These are phyloP conservation scores for Trichophyton schoenleinii DNA, from an alignment of 2,329 filamentous ascomycete genomes.

Conservation along the genomic window DNA sequence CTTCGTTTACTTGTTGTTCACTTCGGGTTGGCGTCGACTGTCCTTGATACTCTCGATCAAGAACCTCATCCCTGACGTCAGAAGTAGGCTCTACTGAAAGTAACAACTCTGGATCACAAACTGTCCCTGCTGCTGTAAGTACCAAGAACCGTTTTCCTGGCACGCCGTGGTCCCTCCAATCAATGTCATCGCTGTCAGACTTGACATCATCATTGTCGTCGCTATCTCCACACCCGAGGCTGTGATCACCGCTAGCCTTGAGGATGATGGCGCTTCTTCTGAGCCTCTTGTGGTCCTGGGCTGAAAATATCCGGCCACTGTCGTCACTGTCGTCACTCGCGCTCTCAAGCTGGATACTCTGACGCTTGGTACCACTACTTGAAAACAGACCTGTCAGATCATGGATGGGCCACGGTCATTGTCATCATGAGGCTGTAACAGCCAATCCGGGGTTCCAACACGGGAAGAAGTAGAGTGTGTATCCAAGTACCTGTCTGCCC, in stretches of 20 bases:
- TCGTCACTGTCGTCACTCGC: neutral
- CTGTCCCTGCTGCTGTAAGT: neutral
- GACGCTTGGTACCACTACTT: too few species aligned
- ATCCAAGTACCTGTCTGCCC: neutral
- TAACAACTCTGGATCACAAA: too few species aligned
- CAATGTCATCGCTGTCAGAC: neutral
- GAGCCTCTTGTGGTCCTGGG: neutral
- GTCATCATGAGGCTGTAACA: neutral
- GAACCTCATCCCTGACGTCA: too few species aligned
- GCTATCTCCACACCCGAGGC: neutral
- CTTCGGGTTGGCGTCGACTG: too few species aligned
- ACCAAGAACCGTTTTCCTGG: neutral
- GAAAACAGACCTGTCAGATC: too few species aligned
- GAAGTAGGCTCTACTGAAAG: too few species aligned
- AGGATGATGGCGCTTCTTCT: neutral
- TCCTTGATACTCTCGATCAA: too few species aligned
- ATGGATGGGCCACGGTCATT: neutral
- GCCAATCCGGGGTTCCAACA: neutral
- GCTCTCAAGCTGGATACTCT: too few species aligned
- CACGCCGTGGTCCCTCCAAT: neutral
- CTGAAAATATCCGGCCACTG: neutral
- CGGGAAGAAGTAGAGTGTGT: too few species aligned
- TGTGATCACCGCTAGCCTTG: neutral
- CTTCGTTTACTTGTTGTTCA: too few species aligned
- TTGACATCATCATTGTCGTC: neutral